Base-by-base conservation (phyloP, 148 eudicot species). In the Rhododendron ovatum region DNA sequence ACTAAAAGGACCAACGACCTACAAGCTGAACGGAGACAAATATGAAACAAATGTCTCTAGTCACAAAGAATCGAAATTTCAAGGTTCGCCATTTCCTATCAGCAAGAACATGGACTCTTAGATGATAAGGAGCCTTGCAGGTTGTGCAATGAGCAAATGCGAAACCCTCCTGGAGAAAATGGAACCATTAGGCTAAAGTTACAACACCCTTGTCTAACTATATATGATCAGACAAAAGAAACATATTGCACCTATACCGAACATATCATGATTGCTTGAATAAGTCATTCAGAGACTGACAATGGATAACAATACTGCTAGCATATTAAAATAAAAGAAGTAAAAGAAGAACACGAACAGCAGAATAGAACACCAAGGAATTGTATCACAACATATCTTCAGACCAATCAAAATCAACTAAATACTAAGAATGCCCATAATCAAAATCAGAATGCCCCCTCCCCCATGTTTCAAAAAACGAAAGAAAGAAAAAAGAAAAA, bases 141-240 rank as follows among this genome's bases (percentile, higher is more conserved):
- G 99, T 96, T 57, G 98, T 96, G 93, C 99, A 96, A 88, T 96
- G 96, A 85, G 99, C 93, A 92, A 96, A 96, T 67, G 99, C 99
- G 91, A 95, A 94, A 51, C 99, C 99, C 92, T 96, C 98, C 98
- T 95, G 98, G 84, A 92, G 67, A 77, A 86, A 89, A 65, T 28
- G 57, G 10, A 82, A 85, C 10, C 20, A 59, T 55, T 7, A 86
- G 48, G 26, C 76, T 15, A 79, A 11, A 74, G 17, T 79, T 6
- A 74, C 55, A 35, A 78, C 8, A 61, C 7, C 22, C n/a, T 33
- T 9, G 20, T 9, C 15, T 35, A 12, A 55, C 50, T 48, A 15
- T 15, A 22, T 11, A 22, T 11, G 71, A 84, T 35, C 17, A 17
- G 41, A 51, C 41, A 69, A 57, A 69, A 69, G 83, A 37, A 51